phyloP scores from a whole-genome alignment of 2,329 filamentous ascomycete species.

The Clonostachys rosea region DNA sequence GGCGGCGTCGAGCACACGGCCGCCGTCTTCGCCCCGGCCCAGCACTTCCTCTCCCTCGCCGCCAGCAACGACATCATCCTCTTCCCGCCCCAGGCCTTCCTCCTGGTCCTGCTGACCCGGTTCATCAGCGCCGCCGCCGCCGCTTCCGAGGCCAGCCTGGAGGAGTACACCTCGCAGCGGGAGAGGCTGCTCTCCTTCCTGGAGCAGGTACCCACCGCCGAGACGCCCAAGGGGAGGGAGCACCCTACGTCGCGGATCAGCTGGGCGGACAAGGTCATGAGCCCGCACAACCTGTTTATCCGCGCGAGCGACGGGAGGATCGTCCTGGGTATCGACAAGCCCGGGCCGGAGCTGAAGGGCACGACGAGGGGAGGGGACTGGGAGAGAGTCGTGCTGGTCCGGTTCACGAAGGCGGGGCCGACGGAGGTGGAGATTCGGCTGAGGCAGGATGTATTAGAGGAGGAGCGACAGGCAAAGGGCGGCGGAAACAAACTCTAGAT shows the following conservation, averaged over 20 bases:
- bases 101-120: constrained; percentile 54
- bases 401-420: constrained; percentile 45
- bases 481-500: constrained; percentile 17
- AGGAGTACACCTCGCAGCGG: constrained; percentile 40
- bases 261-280: constrained; percentile 60
- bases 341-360: constrained; percentile 48
- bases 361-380: constrained; percentile 48
- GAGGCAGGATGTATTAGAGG: constrained; percentile 42
- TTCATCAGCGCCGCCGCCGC: constrained; percentile 35
- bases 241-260: constrained; percentile 40
- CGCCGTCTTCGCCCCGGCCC: constrained; percentile 69
- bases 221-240: constrained; percentile 26
- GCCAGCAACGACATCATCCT: constrained; percentile 67
- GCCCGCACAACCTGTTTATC: constrained; percentile 42
- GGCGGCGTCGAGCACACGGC: constrained; percentile 64
- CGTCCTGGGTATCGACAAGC: constrained; percentile 53
- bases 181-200: constrained; percentile 51
- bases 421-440: constrained; percentile 46
- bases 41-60: constrained; percentile 65
- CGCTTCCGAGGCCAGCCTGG: constrained; percentile 15
- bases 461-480: constrained; percentile 29
- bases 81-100: constrained; percentile 85
- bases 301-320: constrained; percentile 36
- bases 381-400: constrained; percentile 54
- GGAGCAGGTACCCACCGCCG: constrained; percentile 30